A percentile compares a stretch with the other conserved stretches of the same genome.
Conservation (phyloP, 768 basidiomycete species). For the Russula brevipes region DNA sequence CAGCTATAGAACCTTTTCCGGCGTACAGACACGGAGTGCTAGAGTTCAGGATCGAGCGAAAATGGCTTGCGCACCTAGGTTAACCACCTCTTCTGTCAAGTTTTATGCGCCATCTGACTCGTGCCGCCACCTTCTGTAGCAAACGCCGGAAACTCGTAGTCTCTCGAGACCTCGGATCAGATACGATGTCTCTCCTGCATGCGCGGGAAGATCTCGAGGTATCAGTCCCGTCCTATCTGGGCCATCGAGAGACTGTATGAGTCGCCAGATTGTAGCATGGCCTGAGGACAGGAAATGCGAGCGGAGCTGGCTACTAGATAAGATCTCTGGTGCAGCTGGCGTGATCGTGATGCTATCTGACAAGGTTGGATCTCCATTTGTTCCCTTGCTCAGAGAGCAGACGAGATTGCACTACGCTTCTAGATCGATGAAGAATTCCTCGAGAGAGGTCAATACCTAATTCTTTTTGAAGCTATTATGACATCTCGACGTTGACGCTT, state of each 20-base stretch:
- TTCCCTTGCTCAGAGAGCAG: slow-evolving; percentile 15
- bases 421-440: slow-evolving; percentile 74
- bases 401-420: neutral
- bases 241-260: neutral
- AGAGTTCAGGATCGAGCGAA: neutral
- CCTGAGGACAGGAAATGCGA: slow-evolving; percentile 51
- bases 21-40: neutral
- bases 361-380: slow-evolving; percentile 42
- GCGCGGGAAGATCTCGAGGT: slow-evolving; percentile 53
- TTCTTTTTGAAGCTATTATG: neutral
- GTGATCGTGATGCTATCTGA: slow-evolving; percentile 59
- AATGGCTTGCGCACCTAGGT: slow-evolving; percentile 9
- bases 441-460: slow-evolving; percentile 41
- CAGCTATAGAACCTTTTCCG: neutral
- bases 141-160: slow-evolving; percentile 46
- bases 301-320: slow-evolving; percentile 67
- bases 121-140: neutral
- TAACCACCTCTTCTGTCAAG: neutral
- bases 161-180: slow-evolving; percentile 54
- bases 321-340: slow-evolving; percentile 61
- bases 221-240: neutral
- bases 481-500: neutral
- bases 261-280: slow-evolving; percentile 44
- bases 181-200: slow-evolving; percentile 54
- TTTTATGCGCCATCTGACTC: slow-evolving; percentile 3